Percentiles rank a stretch among this genome's conserved stretches.
phyloP scores from a whole-genome alignment of 805 yeast genomes.

The Spathaspora gorwiae region DNA sequence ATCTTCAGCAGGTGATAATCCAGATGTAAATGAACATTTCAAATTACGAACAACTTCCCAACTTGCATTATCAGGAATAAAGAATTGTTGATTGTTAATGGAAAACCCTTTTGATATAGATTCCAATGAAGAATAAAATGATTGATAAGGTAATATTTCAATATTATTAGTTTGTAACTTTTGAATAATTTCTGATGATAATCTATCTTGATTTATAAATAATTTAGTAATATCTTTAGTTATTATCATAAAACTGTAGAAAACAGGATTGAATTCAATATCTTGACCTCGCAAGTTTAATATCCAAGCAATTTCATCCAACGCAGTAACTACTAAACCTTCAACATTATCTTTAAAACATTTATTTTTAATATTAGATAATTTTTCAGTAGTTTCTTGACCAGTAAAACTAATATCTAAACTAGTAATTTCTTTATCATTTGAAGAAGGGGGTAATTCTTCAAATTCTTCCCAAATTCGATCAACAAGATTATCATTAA shows the following conservation, averaged over 20 bases:
- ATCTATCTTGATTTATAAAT: slow-evolving; percentile 41
- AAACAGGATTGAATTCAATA: slow-evolving; percentile 52
- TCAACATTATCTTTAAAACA: slow-evolving; percentile 23
- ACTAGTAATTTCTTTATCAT: slow-evolving; percentile 44
- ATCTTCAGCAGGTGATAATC: slow-evolving; percentile 41
- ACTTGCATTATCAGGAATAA: slow-evolving; percentile 29
- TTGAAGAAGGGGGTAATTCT: slow-evolving; percentile 50
- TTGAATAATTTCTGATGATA: slow-evolving; percentile 24
- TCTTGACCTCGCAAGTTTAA: slow-evolving; percentile 52
- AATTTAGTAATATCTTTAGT: slow-evolving; percentile 28
- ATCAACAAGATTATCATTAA: slow-evolving; percentile 67
- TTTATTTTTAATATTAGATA: slow-evolving; percentile 39
- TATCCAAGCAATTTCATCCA: slow-evolving; percentile 91
- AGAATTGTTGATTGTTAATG: slow-evolving; percentile 23
- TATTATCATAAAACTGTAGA: slow-evolving; percentile 40
- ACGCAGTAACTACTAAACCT: slow-evolving; percentile 41
- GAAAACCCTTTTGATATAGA: slow-evolving; percentile 33
- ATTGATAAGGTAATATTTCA: slow-evolving; percentile 37
- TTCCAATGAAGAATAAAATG: slow-evolving; percentile 42
- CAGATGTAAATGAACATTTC: slow-evolving; percentile 24
- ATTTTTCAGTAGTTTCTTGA: slow-evolving; percentile 53
- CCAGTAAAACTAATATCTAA: slow-evolving; percentile 62
- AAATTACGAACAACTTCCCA: slow-evolving; percentile 38
- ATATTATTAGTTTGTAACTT: slow-evolving; percentile 22
- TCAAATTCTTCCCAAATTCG: slow-evolving; percentile 68